Percentiles rank a stretch among this genome's conserved stretches.
Evolutionary conservation across 164 flowering plant genomes (phyloP).

Genomic region (Vitis rotundifolia): DNA sequence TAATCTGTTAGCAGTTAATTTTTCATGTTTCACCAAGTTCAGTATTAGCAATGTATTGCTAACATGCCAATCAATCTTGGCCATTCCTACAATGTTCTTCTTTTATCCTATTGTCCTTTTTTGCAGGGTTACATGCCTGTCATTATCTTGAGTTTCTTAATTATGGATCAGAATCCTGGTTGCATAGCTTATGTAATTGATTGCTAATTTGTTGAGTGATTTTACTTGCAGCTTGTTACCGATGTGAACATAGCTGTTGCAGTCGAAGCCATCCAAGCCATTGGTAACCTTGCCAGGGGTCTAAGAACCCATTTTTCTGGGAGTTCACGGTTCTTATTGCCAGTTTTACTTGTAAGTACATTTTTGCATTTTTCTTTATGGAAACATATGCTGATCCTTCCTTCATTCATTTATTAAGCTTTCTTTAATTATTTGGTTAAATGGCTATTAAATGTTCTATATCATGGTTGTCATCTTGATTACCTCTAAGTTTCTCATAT

Average conservation of each 20-base stretch:
- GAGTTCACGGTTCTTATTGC: constrained; percentile 82
- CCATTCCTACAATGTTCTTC: background rate
- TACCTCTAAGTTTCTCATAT: too few relatives aligned
- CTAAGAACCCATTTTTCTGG: constrained; percentile 80
- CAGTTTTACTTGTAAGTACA: constrained; percentile 81
- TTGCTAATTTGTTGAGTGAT: background rate
- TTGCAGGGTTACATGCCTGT: background rate
- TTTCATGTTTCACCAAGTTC: background rate
- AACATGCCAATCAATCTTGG: too few relatives aligned
- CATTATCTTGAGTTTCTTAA: too few relatives aligned
- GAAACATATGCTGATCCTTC: background rate
- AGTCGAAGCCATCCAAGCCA: constrained; percentile 94
- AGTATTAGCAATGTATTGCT: too few relatives aligned
- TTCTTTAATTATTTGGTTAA: too few relatives aligned
- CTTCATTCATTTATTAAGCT: background rate
- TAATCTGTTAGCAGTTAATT: background rate
- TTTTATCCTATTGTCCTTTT: background rate
- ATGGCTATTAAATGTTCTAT: too few relatives aligned
- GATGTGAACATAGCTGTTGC: constrained; percentile 99
- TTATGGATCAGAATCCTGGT: background rate
- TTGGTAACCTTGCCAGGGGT: constrained; percentile 92
- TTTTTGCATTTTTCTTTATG: background rate
- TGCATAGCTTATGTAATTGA: background rate
- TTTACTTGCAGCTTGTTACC: constrained; percentile 73
- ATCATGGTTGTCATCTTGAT: too few relatives aligned